Evolutionary conservation across 1,139 yeast species (phyloP), one percentile per base, ranked within the genome.

Genomic region (Taiozyma sp.): DNA sequence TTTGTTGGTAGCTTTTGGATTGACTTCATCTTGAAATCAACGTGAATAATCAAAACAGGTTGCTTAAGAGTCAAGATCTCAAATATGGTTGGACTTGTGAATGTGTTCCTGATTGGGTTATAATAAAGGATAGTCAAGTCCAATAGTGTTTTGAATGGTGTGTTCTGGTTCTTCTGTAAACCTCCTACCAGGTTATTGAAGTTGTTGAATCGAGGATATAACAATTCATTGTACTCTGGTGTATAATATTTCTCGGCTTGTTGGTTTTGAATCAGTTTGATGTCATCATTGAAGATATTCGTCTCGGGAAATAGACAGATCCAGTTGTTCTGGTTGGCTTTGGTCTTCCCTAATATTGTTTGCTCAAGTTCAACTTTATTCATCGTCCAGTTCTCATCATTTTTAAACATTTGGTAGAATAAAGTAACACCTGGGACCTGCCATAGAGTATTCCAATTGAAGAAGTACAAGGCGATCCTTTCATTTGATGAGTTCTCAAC

Each of bases 281-380:
- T 74, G 38, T 74, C 75, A 6, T 72, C 67, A 0, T 83, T 78
- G 67, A 80, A 77, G 4, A 85, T 79, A 61, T 86, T 87, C 3
- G 85, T 92, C 65, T 87, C 95, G 0, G 95, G 93, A 54, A 86
- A 86, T 10, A 84, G 55, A 1, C 79, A 76, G 6, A 83, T 59
- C 88, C 88, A 83, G 36, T 60, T 59, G 44, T 53, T 49, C 10
- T 44, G 56, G 34, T 45, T 48, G 19, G 43, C 41, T 16, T 51
- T 49, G 9, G 34, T 22, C 6, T 61, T 41, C 1, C 22, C 24
- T 8, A 46, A 49, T 6, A 59, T 14, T 24, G 49, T 48, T 29
- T 57, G 50, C 29, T 57, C 55, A 43, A 64, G 44, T 10, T 54
- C 56, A 5, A 52, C 48, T 29, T 67, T 58, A 46, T 76, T 79